Base-by-base conservation (phyloP, 164 flowering plant genomes). In the Vitis rotundifolia region DNA sequence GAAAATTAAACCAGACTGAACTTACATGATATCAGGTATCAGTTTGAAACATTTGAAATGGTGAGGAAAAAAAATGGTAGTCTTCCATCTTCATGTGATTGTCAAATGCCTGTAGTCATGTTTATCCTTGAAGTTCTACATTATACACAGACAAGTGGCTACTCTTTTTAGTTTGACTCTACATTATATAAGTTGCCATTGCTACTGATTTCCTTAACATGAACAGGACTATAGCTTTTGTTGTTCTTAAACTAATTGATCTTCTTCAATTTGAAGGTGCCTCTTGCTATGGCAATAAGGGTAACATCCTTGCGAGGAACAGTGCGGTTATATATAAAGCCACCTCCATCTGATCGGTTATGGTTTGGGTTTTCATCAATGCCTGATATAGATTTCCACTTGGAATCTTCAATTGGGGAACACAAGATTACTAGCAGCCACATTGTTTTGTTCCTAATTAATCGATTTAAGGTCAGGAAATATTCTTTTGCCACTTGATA, bases 311-410 rank as follows among this genome's bases (percentile, higher is more conserved):
- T 96, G 70, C 85, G 87, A 66, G 98, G 98, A 74, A 89, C 93
- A 29, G 2, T 91, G 69, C 81, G 92, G 63, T 28, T 96, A 37
- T 84, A 86, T 59, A 83, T 93, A 77, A 96, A 96, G 84, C 92
- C 98, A 9, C 98, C 99, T 29, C 99, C 99, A 67, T 93, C 99
- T 26, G 98, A 96, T 81, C 95, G 86, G 73, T 62, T 96, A 47
- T 96, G 98, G 99, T 82, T 81, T 80, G 82, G 89, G 49, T 96
- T 96, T 80, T 85, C 94, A 59, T 83, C 89, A 52, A 89, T 91
- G 97, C 99, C 99, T 54, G 89, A 91, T 52, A 86, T 96, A 67
- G 89, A 91, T 51, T 87, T 91, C 65, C 75, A 79, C 69, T 71
- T 93, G 76, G 95, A 88, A 62, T 88, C 99, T 63, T 80, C 87